Evolutionary conservation across 2,329 filamentous ascomycete species (phyloP).

Genomic region (Zopfia rhizophila): DNA sequence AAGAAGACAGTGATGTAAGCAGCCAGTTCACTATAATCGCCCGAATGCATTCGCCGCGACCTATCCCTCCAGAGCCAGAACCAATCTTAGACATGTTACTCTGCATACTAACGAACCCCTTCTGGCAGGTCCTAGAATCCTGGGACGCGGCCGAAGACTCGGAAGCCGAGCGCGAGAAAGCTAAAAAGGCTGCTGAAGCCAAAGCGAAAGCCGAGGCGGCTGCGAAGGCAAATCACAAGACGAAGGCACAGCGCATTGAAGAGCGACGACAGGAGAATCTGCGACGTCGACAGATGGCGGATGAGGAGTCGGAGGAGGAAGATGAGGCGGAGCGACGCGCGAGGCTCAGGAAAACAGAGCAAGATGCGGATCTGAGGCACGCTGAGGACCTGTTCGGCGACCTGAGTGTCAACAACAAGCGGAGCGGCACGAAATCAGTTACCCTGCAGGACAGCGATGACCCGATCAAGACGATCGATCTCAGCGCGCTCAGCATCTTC

Average conservation of each 20-base stretch:
- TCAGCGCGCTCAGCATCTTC: constrained; percentile 83
- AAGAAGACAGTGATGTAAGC: constrained; percentile 82
- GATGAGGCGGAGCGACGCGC: constrained; percentile 77
- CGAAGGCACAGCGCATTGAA: constrained; percentile 84
- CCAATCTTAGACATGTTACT: constrained; percentile 20
- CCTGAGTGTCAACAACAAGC: constrained; percentile 77
- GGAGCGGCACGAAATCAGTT: constrained; percentile 71
- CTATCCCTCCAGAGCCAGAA: constrained; percentile 16
- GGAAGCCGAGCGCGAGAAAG: constrained; percentile 96
- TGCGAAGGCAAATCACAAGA: constrained; percentile 90
- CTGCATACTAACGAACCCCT: constrained; percentile 30
- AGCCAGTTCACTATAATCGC: too few species aligned
- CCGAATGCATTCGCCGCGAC: constrained; percentile 42
- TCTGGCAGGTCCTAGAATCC: constrained; percentile 82
- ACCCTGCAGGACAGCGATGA: constrained; percentile 78
- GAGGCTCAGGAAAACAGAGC: constrained; percentile 80
- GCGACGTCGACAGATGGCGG: constrained; percentile 67
- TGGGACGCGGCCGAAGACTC: constrained; percentile 98
- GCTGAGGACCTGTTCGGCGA: constrained; percentile 90
- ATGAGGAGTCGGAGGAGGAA: constrained; percentile 73
- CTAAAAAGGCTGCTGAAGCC: constrained; percentile 82
- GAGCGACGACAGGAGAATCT: constrained; percentile 72
- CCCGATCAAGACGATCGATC: constrained; percentile 81
- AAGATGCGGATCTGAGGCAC: constrained; percentile 88
- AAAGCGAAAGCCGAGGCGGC: constrained; percentile 92